A percentile compares a stretch with the other conserved stretches of the same genome.
phyloP scores from a whole-genome alignment of 2,329 filamentous ascomycete species.

The Ambrosiella cleistominuta region DNA sequence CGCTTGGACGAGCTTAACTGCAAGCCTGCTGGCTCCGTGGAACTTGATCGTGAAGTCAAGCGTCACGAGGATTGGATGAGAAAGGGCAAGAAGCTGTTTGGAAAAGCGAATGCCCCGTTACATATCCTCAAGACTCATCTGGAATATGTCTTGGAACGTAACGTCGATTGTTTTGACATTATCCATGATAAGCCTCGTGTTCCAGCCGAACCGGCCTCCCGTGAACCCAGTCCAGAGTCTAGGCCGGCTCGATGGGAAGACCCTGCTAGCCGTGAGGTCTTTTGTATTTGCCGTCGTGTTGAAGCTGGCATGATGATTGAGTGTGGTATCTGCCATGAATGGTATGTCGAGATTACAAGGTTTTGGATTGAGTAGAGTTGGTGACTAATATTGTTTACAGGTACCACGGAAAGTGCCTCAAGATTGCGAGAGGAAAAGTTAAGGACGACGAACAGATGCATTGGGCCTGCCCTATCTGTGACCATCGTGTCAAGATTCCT shows the following conservation, averaged over 20 bases:
- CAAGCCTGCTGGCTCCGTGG: slow-evolving; percentile 76
- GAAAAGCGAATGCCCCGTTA: slow-evolving; percentile 89
- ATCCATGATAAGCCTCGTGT: slow-evolving; percentile 67
- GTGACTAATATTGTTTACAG: slow-evolving; percentile 23
- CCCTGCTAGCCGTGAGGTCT: slow-evolving; percentile 57
- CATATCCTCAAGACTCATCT: slow-evolving; percentile 93
- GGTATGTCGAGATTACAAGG: slow-evolving; percentile 39
- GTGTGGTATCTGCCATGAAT: slow-evolving; percentile 94
- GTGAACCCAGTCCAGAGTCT: slow-evolving; percentile 49
- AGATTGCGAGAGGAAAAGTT: slow-evolving; percentile 92
- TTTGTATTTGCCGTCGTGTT: slow-evolving; percentile 84
- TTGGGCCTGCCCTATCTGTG: slow-evolving; percentile 94
- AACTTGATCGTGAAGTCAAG: slow-evolving; percentile 86
- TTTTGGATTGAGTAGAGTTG: not conserved
- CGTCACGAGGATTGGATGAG: slow-evolving; percentile 99
- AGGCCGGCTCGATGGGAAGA: slow-evolving; percentile 41
- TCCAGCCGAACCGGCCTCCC: slow-evolving; percentile 79
- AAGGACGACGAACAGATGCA: slow-evolving; percentile 77
- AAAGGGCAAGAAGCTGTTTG: slow-evolving; percentile 91
- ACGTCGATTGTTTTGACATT: slow-evolving; percentile 80
- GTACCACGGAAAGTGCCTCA: slow-evolving; percentile 96
- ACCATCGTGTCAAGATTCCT: slow-evolving; percentile 92
- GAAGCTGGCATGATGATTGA: slow-evolving; percentile 99
- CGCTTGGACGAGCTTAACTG: slow-evolving; percentile 77
- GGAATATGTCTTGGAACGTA: slow-evolving; percentile 80